phyloP scores from a whole-genome alignment of 1,284 basidiomycete genomes.

The Sanguinoderma infundibulare region DNA sequence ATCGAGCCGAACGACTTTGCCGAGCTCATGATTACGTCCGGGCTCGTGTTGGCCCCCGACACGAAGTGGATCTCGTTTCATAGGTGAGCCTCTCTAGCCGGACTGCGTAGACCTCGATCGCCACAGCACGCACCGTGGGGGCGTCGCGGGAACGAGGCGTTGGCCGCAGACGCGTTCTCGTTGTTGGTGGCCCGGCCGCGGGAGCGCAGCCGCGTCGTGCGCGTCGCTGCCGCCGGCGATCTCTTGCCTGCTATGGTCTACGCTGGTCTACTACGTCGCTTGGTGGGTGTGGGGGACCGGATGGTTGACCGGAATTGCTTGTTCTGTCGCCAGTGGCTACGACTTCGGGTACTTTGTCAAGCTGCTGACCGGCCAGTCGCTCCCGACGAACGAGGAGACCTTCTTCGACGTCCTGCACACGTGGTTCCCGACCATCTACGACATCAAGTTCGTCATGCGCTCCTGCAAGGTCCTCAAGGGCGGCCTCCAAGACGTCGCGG shows the following conservation, averaged over 20 bases:
- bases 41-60: constrained; percentile 88
- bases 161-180: background rate
- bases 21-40: constrained; percentile 95
- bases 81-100: constrained; percentile 69
- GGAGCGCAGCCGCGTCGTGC: background rate
- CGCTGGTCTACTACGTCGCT: background rate
- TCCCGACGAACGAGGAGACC: constrained; percentile 88
- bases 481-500: constrained; percentile 94
- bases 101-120: constrained; percentile 7
- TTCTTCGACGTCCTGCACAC: constrained; percentile 90
- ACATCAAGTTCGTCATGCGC: constrained; percentile 98
- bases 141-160: constrained; percentile 20
- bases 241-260: constrained; percentile 9
- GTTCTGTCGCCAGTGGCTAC: constrained; percentile 74
- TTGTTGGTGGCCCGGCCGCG: constrained; percentile 5
- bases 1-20: constrained; percentile 96
- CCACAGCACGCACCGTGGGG: constrained; percentile 18
- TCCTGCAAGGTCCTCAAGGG: constrained; percentile 89
- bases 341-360: constrained; percentile 99
- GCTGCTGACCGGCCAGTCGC: constrained; percentile 85
- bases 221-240: background rate
- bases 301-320: constrained; percentile 8
- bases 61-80: constrained; percentile 99
- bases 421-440: constrained; percentile 98
- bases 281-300: background rate